Evolutionary conservation across 495 filamentous ascomycete species (phyloP).

Genomic region (Lepidopterella palustris): DNA sequence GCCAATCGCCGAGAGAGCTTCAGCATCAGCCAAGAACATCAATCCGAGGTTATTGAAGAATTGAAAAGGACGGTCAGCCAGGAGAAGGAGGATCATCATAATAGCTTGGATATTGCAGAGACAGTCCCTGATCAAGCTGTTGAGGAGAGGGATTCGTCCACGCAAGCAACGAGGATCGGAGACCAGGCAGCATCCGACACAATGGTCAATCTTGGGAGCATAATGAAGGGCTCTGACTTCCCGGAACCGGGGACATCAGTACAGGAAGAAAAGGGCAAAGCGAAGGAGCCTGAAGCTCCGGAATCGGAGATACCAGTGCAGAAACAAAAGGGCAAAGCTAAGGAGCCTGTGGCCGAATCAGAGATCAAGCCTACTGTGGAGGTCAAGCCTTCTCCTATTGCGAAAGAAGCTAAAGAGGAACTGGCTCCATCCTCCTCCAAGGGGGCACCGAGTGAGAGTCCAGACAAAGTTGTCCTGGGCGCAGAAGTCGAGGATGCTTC

Average conservation of each 20-base stretch:
- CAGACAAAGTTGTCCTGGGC: slow-evolving; percentile 37
- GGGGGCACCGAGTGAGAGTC: slow-evolving; percentile 31
- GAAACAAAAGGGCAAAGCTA: neutral
- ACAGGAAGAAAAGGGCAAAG: neutral
- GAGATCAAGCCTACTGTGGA: neutral
- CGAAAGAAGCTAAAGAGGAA: neutral
- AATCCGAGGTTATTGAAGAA: slow-evolving; percentile 17
- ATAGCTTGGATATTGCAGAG: slow-evolving; percentile 26
- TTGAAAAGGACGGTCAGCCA: slow-evolving; percentile 31
- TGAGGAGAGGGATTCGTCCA: slow-evolving; percentile 16
- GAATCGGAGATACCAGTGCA: neutral
- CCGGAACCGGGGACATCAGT: slow-evolving; percentile 13
- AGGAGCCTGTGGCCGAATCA: slow-evolving; percentile 4
- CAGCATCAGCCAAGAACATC: slow-evolving; percentile 22
- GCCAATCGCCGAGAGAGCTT: slow-evolving; percentile 31
- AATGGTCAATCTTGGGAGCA: slow-evolving; percentile 27
- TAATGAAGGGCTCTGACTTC: slow-evolving; percentile 30
- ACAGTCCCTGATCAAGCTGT: slow-evolving; percentile 31
- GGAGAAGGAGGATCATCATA: slow-evolving; percentile 30
- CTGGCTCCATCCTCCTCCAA: slow-evolving; percentile 13
- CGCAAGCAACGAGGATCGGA: slow-evolving; percentile 17
- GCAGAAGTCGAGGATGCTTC: slow-evolving; percentile 33
- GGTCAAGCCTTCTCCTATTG: neutral
- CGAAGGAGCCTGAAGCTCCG: neutral
- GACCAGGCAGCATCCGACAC: slow-evolving; percentile 1